Evolutionary conservation across 2,329 filamentous ascomycete genomes (phyloP).

Genomic region (Trichoderma sp.): DNA sequence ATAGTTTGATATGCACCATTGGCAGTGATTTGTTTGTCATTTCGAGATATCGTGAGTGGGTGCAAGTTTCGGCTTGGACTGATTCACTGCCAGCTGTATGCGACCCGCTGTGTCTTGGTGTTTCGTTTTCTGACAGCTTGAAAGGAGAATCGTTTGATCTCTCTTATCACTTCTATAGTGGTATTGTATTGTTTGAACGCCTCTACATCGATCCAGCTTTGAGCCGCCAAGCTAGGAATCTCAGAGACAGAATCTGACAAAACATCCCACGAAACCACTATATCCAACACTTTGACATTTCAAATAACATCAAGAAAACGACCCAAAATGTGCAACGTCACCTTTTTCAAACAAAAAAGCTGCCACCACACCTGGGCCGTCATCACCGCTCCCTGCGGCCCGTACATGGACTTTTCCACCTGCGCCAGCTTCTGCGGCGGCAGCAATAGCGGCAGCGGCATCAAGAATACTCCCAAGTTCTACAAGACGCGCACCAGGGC

Average conservation of each 20-base stretch:
- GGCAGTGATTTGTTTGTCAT: neutral
- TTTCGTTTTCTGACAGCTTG: neutral
- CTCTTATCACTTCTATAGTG: neutral
- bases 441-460: constrained; percentile 35
- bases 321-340: constrained; percentile 50
- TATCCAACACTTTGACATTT: neutral
- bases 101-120: neutral
- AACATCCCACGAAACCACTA: neutral
- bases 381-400: constrained; percentile 50
- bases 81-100: constrained; percentile 12
- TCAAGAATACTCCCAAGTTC: constrained; percentile 41
- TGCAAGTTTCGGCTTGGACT: neutral
- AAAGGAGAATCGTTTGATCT: neutral
- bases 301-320: neutral
- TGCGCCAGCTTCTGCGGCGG: constrained; percentile 49
- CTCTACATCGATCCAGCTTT: neutral
- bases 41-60: neutral
- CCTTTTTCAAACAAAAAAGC: constrained; percentile 49
- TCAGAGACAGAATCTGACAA: neutral
- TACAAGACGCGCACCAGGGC: constrained; percentile 41
- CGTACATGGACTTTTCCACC: constrained; percentile 52
- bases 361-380: constrained; percentile 57
- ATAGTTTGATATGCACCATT: neutral
- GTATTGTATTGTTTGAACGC: neutral
- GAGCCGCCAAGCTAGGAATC: too few species aligned